phyloP scores from a whole-genome alignment of 1,284 basidiomycete genomes.

The Cryptococcus wingfieldii region DNA sequence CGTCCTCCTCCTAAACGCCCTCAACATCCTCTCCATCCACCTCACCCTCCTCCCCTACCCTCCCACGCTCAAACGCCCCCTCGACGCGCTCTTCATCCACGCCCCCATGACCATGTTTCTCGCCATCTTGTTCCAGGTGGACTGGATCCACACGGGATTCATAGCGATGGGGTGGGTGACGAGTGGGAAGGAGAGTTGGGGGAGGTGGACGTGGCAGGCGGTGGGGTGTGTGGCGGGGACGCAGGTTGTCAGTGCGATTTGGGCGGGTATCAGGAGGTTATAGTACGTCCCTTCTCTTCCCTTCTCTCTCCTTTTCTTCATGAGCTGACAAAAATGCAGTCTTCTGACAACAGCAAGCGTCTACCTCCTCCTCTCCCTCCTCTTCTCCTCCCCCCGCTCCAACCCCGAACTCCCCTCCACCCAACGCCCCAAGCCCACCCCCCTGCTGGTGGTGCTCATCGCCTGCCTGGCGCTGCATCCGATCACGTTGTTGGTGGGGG shows the following conservation, averaged over 20 bases:
- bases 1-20: constrained; percentile 40
- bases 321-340: constrained; percentile 13
- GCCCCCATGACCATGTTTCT: constrained; percentile 52
- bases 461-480: constrained; percentile 46
- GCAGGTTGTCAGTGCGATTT: constrained; percentile 40
- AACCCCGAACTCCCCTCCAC: constrained; percentile 34
- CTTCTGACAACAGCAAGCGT: constrained; percentile 39
- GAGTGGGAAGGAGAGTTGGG: constrained; percentile 29
- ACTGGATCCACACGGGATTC: constrained; percentile 52
- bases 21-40: constrained; percentile 46
- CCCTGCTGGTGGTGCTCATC: constrained; percentile 40
- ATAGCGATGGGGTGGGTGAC: constrained; percentile 51
- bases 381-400: constrained; percentile 38
- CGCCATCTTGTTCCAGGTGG: constrained; percentile 51
- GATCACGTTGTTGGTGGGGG: constrained; percentile 34
- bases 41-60: constrained; percentile 43
- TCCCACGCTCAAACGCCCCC: constrained; percentile 44
- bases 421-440: constrained; percentile 38
- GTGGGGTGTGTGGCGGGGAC: constrained; percentile 32
- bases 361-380: constrained; percentile 43
- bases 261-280: constrained; percentile 31
- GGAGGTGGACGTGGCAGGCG: constrained; percentile 43
- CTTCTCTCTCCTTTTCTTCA: background rate
- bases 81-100: constrained; percentile 54
- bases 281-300: constrained; percentile 30